These are phyloP conservation scores for Phallus indusiatus DNA, from an alignment of 768 basidiomycete species.

Conservation along the genomic window DNA sequence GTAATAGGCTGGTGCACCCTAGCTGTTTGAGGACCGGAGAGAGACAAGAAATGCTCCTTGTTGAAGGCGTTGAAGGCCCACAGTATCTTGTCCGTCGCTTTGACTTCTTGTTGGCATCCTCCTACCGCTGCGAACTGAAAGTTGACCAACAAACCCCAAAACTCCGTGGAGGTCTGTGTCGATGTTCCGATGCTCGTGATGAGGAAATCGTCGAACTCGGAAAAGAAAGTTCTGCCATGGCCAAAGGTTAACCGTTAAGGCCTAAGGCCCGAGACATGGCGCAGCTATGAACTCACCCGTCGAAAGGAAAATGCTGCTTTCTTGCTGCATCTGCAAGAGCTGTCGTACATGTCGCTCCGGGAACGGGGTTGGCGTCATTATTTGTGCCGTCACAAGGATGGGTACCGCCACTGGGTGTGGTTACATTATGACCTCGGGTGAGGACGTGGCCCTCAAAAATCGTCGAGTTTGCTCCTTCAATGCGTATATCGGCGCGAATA, in stretches of 20 bases:
- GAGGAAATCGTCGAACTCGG: constrained; percentile 34
- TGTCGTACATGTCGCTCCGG: constrained; percentile 33
- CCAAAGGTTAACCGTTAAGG: no score
- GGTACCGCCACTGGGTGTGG: constrained; percentile 27
- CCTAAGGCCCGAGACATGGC: background rate
- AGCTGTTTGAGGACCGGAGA: constrained; percentile 23
- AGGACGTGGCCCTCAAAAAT: constrained; percentile 31
- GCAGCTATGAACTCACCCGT: constrained; percentile 25
- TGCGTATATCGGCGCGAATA: constrained; percentile 18
- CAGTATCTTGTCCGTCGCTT: constrained; percentile 22
- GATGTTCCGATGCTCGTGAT: constrained; percentile 29
- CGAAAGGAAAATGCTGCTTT: constrained; percentile 25
- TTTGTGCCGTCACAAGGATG: constrained; percentile 40
- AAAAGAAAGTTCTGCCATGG: constrained; percentile 26
- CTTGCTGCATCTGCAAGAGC: constrained; percentile 35
- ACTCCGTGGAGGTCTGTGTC: constrained; percentile 22
- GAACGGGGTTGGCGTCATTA: constrained; percentile 21
- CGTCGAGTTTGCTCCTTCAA: constrained; percentile 29
- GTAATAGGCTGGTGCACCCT: constrained; percentile 18
- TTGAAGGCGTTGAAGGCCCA: constrained; percentile 32
- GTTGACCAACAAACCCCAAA: constrained; percentile 30
- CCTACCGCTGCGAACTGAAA: constrained; percentile 28
- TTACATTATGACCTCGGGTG: constrained; percentile 33
- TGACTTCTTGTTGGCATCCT: constrained; percentile 32
- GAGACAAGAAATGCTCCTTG: constrained; percentile 24